Base-by-base conservation (phyloP, 495 filamentous ascomycete species). In the Penicillium cataractarum region DNA sequence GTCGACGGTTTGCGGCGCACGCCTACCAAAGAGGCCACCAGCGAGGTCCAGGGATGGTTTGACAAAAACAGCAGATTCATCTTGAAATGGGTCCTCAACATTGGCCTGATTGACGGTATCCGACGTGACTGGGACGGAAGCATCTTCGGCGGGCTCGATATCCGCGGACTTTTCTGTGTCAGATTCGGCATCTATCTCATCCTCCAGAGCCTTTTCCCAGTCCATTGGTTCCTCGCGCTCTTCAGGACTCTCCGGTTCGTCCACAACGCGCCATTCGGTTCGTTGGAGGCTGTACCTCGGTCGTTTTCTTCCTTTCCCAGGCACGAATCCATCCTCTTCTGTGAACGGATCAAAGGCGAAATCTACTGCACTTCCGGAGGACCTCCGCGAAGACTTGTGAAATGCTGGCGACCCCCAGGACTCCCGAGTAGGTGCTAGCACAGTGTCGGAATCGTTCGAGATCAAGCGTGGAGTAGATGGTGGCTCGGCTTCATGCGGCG, bases 381-480 rank as follows among this genome's bases (percentile, higher is more conserved):
- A 90, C 6, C 85, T 71, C 48, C 89, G 81, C 19, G 81, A 77
- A 26, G 87, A 80, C 65, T 87, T 91, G 21, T 91, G 65, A 63
- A 96, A 95, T 8, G 90, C 90, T 6, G 92, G 92, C 6, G 93
- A 95, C 22, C 82, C 77, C 80, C 86, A 95, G 4, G 69, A 65
- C 0, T 61, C 57, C 31, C 58, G 49, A 10, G 49, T 58, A 40
- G 19, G 10, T 29, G 46, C 46, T 21, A 58, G 19, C 9, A 37
- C 52, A 19, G 46, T 9, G 17, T 59, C 59, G 13, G 32, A 57
- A 56, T 61, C 57, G 53, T 33, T 62, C 17, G 46, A 56, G 12
- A 37, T 63, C 17, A 48, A 42, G 29, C 37, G 55, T 5, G 77
- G 77, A 3, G 76, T 78, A 1, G 69, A 57, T 10, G 76, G 77